Evolutionary conservation across 805 yeast species (phyloP).

Genomic region (Priceomyces fermenticarens): DNA sequence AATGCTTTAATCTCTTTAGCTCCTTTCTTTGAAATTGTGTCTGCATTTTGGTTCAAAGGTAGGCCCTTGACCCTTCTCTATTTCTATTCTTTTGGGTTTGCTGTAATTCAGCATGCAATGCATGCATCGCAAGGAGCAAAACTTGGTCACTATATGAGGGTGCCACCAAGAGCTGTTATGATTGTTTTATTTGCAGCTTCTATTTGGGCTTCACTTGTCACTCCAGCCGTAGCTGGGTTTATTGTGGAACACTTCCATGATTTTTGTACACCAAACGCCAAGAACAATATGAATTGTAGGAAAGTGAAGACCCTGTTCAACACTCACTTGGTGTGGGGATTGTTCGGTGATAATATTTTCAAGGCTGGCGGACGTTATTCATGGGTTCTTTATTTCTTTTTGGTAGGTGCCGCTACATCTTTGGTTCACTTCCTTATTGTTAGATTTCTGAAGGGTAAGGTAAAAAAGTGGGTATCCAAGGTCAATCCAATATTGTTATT

Average conservation of each 20-base stretch:
- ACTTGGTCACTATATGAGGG: slow-evolving; percentile 12
- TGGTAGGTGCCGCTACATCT: slow-evolving; percentile 6
- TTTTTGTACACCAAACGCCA: slow-evolving; percentile 8
- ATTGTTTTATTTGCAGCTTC: slow-evolving; percentile 6
- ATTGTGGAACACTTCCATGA: slow-evolving; percentile 6
- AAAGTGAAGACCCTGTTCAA: slow-evolving; percentile 8
- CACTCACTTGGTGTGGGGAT: slow-evolving; percentile 13
- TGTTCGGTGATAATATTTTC: slow-evolving; percentile 10
- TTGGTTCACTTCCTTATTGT: neutral
- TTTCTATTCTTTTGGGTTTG: slow-evolving; percentile 10
- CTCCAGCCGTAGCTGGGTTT: slow-evolving; percentile 7
- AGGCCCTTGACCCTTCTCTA: slow-evolving; percentile 9
- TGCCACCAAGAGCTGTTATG: slow-evolving; percentile 10
- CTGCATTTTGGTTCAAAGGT: slow-evolving; percentile 12
- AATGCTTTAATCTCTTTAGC: slow-evolving; percentile 6
- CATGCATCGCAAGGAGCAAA: slow-evolving; percentile 10
- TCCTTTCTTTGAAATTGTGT: slow-evolving; percentile 9
- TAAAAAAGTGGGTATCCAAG: neutral
- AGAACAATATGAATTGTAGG: slow-evolving; percentile 11
- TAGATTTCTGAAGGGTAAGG: neutral
- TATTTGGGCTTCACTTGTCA: slow-evolving; percentile 9
- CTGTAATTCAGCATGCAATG: slow-evolving; percentile 11
- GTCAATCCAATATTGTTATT: slow-evolving; percentile 9
- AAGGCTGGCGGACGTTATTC: slow-evolving; percentile 10
- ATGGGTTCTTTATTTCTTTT: slow-evolving; percentile 11